Base-by-base conservation (phyloP, 306 rosid genomes). In the Dalbergia cultrata region DNA sequence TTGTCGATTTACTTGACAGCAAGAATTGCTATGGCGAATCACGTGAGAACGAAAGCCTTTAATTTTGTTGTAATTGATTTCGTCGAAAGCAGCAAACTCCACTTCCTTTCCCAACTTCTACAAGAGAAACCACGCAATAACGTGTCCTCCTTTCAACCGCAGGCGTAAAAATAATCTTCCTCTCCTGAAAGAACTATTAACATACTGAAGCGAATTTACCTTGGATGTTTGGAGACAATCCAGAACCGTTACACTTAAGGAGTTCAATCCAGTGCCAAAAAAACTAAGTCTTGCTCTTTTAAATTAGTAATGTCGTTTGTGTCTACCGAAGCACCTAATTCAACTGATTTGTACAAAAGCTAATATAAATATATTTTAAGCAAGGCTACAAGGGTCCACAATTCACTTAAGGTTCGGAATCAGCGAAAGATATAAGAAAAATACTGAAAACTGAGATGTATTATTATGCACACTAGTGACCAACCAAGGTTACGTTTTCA, bases 401-500 rank as follows among this genome's bases (percentile, higher is more conserved):
- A 67, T 41, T 64, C 19, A 58, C 58, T 10, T 33, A 56, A 53
- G 43, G 50, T 58, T 22, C 49, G 0, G 59, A 66, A 49, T 65
- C 64, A 57, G 17, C 65, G 34, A 70, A 62, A 39, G 49, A 57
- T 17, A 68, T 17, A 33, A 10, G 16, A 49, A 37, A 67, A 54
- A 49, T 56, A 13, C 80, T 52, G 41, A 73, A 58, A 43, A 69
- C 53, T 60, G 47, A 26, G 59, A 60, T 66, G 66, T 44, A 77
- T 80, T 78, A 72, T 76, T 70, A 65, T 72, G 82, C 66, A 78
- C 85, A 70, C 66, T 60, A 60, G 61, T 82, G 41, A 33, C 76
- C 35, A 84, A 33, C 58, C 76, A 21, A 78, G 56, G 82, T 50
- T 70, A 72, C 70, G 43, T 65, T 71, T 77, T 57, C 80, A 72